Percentiles rank a stretch among this genome's conserved stretches.
Conservation (phyloP, 768 basidiomycete species). For the Tremella fuciformis region DNA sequence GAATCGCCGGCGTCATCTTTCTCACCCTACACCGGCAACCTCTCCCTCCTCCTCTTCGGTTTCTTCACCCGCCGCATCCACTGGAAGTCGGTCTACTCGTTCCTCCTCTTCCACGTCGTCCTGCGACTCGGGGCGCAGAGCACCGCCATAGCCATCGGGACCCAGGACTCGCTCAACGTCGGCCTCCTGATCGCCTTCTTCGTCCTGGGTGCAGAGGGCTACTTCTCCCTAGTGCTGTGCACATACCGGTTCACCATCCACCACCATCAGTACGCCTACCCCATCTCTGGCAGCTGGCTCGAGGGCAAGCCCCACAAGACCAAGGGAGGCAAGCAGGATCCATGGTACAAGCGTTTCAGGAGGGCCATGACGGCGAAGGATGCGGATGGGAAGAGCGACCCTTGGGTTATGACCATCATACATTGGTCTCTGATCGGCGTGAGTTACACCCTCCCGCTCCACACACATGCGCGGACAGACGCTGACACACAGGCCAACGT, state of each 20-base stretch:
- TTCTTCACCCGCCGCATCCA: constrained; percentile 20
- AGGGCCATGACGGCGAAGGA: constrained; percentile 16
- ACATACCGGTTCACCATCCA: constrained; percentile 30
- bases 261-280: constrained; percentile 23
- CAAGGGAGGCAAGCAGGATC: constrained; percentile 10
- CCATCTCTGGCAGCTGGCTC: constrained; percentile 16
- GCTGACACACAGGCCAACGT: constrained; percentile 2
- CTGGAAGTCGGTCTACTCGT: constrained; percentile 25
- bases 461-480: too few species aligned
- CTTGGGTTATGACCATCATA: constrained; percentile 21
- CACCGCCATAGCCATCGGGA: constrained; percentile 22
- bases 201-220: constrained; percentile 31
- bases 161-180: constrained; percentile 17
- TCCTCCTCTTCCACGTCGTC: constrained; percentile 30
- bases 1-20: constrained; percentile 20
- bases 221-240: constrained; percentile 30
- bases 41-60: constrained; percentile 19
- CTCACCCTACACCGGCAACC: constrained; percentile 21
- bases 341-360: constrained; percentile 10
- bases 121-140: constrained; percentile 28
- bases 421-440: constrained; percentile 13
- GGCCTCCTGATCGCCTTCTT: constrained; percentile 31
- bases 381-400: constrained; percentile 18
- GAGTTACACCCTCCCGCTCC: too few species aligned
- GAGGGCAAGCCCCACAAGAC: constrained; percentile 20